A percentile compares a stretch with the other conserved stretches of the same genome.
phyloP scores from a whole-genome alignment of 1,284 basidiomycete genomes.

The Ceratorhiza oryzae-sativae region DNA sequence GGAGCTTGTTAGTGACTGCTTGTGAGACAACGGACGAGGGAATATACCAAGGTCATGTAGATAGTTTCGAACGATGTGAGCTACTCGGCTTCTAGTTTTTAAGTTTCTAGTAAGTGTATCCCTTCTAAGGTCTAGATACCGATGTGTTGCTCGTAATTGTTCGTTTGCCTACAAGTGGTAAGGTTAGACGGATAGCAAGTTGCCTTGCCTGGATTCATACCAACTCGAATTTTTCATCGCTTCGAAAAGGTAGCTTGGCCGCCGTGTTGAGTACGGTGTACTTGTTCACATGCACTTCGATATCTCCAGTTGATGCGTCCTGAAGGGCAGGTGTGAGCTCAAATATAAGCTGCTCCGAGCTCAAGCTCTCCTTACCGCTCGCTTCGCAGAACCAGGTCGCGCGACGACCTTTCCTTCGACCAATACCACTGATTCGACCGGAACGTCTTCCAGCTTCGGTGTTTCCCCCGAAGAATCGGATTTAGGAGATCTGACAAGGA shows the following conservation, averaged over 20 bases:
- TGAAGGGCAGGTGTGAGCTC: background rate
- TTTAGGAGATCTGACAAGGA: constrained; percentile 66
- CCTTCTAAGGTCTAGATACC: constrained; percentile 88
- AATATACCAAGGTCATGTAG: constrained; percentile 74
- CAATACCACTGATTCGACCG: constrained; percentile 78
- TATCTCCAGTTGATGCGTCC: constrained; percentile 62
- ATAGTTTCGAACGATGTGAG: constrained; percentile 75
- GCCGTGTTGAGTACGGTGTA: constrained; percentile 84
- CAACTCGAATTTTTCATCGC: constrained; percentile 22
- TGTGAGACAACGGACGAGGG: constrained; percentile 39
- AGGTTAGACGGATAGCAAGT: constrained; percentile 8
- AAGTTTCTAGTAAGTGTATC: constrained; percentile 77
- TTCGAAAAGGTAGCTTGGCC: constrained; percentile 47
- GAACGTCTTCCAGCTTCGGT: constrained; percentile 63
- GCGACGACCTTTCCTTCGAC: constrained; percentile 72
- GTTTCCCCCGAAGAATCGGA: constrained; percentile 49
- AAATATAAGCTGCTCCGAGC: constrained; percentile 16
- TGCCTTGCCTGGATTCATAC: constrained; percentile 59
- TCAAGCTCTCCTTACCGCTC: constrained; percentile 27
- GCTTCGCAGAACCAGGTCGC: constrained; percentile 58
- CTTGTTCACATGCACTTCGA: constrained; percentile 79
- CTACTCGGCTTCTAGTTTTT: constrained; percentile 78
- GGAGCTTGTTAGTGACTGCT: constrained; percentile 38
- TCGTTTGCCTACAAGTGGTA: constrained; percentile 71
- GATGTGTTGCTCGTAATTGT: constrained; percentile 81